Conservation (phyloP, 2,329 filamentous ascomycete species). For the Incumbomyces lentus region DNA sequence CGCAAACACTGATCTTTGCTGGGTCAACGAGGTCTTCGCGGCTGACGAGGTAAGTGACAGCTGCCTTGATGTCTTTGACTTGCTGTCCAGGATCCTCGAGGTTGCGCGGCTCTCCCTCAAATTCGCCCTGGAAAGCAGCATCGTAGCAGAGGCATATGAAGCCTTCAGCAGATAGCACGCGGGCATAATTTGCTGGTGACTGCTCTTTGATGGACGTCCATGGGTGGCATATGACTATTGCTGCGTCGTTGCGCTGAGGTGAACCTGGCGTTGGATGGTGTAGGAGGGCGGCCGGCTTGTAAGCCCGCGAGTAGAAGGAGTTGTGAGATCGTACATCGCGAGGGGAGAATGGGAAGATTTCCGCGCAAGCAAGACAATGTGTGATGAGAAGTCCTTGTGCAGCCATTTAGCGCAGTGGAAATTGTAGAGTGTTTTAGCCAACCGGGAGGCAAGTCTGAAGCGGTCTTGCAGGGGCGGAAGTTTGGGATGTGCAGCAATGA, state of each 20-base stretch:
- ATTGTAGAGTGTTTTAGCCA: no score
- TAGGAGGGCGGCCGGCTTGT: no score
- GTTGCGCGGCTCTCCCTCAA: constrained; percentile 21
- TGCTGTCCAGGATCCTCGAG: constrained; percentile 19
- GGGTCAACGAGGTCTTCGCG: constrained; percentile 19
- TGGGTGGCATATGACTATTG: constrained; percentile 21
- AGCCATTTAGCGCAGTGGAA: no score
- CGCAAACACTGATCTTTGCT: constrained; percentile 22
- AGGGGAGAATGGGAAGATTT: no score
- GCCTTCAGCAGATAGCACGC: constrained; percentile 18
- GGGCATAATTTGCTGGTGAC: constrained; percentile 18
- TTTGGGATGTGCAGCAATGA: no score
- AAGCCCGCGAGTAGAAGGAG: no score
- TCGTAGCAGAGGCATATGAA: constrained; percentile 18
- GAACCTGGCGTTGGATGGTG: not conserved
- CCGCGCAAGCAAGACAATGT: no score
- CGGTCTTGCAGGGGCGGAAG: no score
- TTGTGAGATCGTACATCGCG: no score
- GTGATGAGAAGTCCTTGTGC: no score
- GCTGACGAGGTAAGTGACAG: constrained; percentile 22
- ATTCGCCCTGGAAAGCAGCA: constrained; percentile 20
- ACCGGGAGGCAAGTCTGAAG: no score
- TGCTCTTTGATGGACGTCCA: constrained; percentile 24
- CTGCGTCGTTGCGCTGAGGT: constrained; percentile 2
- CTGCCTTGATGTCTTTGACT: constrained; percentile 21